phyloP scores from a whole-genome alignment of 2,329 filamentous ascomycete genomes.

The Aureobasidium sp. region DNA sequence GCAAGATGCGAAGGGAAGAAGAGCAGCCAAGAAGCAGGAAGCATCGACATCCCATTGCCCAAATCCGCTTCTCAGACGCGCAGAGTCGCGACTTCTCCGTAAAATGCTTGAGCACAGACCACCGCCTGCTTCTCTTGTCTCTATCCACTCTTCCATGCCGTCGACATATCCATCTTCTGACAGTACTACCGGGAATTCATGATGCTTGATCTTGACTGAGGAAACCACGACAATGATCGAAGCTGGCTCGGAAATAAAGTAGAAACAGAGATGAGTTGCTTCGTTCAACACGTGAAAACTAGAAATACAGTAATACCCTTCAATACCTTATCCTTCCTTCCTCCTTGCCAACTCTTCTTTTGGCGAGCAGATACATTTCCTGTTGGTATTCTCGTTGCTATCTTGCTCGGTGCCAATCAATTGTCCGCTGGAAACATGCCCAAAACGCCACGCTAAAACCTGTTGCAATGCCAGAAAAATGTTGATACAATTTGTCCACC shows the following conservation, averaged over 20 bases:
- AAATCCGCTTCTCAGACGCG: slow-evolving; percentile 5
- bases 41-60: neutral
- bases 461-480: slow-evolving; percentile 1
- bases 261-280: slow-evolving; percentile 11
- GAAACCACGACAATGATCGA: neutral
- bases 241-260: neutral
- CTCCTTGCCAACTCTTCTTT: neutral
- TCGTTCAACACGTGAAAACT: slow-evolving; percentile 3
- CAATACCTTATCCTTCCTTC: neutral
- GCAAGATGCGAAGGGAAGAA: slow-evolving; percentile 8
- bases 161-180: neutral
- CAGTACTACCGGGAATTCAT: too few relatives aligned
- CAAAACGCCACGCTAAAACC: slow-evolving; percentile 9
- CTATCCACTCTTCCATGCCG: neutral
- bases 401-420: neutral
- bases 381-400: neutral
- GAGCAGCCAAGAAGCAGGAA: neutral
- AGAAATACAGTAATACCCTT: neutral
- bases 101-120: slow-evolving; percentile 2
- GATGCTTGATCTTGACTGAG: neutral
- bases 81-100: slow-evolving; percentile 1
- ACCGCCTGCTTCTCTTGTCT: neutral
- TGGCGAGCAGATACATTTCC: neutral
- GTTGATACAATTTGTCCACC: slow-evolving; percentile 7
- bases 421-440: neutral